Percentiles rank a stretch among this genome's conserved stretches.
Evolutionary conservation across 805 yeast species (phyloP).

Genomic region (Candida yuanshanica): DNA sequence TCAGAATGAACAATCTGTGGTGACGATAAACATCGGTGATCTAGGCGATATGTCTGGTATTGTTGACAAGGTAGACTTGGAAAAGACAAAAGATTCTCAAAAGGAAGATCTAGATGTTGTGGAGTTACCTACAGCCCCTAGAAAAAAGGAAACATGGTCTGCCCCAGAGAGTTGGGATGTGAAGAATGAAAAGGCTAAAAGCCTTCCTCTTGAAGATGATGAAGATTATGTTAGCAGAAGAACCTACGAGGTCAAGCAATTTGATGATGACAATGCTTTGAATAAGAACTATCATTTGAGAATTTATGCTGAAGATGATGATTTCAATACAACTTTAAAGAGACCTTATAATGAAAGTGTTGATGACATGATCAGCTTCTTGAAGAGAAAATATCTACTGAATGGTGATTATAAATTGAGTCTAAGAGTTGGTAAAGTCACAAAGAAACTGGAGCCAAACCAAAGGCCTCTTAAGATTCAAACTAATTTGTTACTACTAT

Average conservation of each 20-base stretch:
- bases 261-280: slow-evolving; percentile 23
- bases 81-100: background rate
- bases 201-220: slow-evolving; percentile 24
- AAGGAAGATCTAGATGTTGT: background rate
- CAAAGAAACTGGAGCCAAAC: slow-evolving; percentile 63
- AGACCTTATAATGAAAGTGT: slow-evolving; percentile 77
- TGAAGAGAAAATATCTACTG: slow-evolving; percentile 71
- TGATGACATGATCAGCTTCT: slow-evolving; percentile 60
- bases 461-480: slow-evolving; percentile 79
- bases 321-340: slow-evolving; percentile 73
- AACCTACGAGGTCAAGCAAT: slow-evolving; percentile 28
- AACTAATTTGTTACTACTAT: slow-evolving; percentile 59
- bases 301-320: slow-evolving; percentile 77
- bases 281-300: slow-evolving; percentile 47
- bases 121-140: background rate
- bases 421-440: slow-evolving; percentile 67
- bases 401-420: slow-evolving; percentile 73
- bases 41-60: slow-evolving; percentile 48
- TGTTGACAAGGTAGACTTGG: slow-evolving; percentile 17
- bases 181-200: slow-evolving; percentile 25
- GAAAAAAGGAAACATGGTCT: slow-evolving; percentile 33
- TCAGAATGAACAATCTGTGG: slow-evolving; percentile 30
- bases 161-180: slow-evolving; percentile 65
- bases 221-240: slow-evolving; percentile 32
- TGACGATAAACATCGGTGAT: slow-evolving; percentile 32